These are phyloP conservation scores for Kodamaea sp. DNA, from an alignment of 1,139 yeast genomes.

Conservation along the genomic window DNA sequence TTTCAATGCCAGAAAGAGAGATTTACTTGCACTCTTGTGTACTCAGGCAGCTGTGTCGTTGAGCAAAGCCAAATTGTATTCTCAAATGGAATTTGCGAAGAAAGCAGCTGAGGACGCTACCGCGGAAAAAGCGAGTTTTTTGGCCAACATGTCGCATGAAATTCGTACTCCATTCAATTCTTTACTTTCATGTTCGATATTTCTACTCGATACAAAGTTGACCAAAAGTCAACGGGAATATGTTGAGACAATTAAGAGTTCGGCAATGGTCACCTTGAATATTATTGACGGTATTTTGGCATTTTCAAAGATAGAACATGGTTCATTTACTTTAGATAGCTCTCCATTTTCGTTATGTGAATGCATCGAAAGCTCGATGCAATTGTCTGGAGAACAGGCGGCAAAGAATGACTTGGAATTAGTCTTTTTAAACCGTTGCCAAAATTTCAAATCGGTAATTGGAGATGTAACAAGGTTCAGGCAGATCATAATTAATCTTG, in stretches of 20 bases:
- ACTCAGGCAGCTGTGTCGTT: constrained; percentile 58
- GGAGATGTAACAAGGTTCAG: constrained; percentile 57
- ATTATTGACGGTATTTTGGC: constrained; percentile 61
- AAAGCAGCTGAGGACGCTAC: constrained; percentile 62
- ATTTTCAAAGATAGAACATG: constrained; percentile 59
- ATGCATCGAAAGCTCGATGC: constrained; percentile 54
- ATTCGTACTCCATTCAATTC: constrained; percentile 62
- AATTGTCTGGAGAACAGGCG: constrained; percentile 55
- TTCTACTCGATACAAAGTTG: constrained; percentile 51
- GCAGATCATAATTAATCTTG: constrained; percentile 55
- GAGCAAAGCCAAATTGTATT: constrained; percentile 48
- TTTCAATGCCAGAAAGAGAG: constrained; percentile 38
- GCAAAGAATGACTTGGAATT: constrained; percentile 47
- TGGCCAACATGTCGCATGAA: constrained; percentile 65
- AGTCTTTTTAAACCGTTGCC: constrained; percentile 48
- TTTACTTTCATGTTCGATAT: constrained; percentile 54
- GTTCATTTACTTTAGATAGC: constrained; percentile 48
- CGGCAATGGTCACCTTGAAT: constrained; percentile 54
- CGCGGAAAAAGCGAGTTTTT: constrained; percentile 56
- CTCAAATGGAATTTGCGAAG: constrained; percentile 54
- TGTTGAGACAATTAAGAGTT: constrained; percentile 54
- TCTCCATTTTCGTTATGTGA: constrained; percentile 53
- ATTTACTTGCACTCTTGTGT: constrained; percentile 47
- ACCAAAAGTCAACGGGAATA: constrained; percentile 52
- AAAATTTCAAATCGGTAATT: constrained; percentile 40